Conservation (phyloP, 2,329 filamentous ascomycete species). For the Daldinia sp. region DNA sequence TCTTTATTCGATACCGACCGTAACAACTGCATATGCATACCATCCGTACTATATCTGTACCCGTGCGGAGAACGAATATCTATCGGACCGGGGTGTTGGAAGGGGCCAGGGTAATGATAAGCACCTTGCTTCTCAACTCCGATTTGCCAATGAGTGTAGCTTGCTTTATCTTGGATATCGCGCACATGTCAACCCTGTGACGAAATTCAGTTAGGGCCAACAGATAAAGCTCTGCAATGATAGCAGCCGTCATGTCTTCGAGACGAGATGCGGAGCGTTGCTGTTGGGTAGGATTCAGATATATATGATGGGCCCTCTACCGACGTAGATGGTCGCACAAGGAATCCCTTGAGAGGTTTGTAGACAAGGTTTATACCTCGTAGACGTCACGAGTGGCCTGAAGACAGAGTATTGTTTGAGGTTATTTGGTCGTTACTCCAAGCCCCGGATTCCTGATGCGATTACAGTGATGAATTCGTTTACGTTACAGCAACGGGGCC, state of each 20-base stretch:
- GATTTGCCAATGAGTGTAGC: constrained; percentile 24
- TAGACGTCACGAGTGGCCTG: not conserved
- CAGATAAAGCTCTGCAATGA: constrained; percentile 9
- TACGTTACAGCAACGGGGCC: constrained; percentile 26
- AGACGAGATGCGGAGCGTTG: not conserved
- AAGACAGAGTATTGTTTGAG: not conserved
- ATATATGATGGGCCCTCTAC: not conserved
- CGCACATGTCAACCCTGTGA: constrained; percentile 18
- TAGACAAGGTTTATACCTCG: not conserved
- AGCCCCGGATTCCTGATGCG: not conserved
- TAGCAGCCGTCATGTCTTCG: constrained; percentile 2
- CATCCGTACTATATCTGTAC: not conserved
- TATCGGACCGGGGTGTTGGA: constrained; percentile 10
- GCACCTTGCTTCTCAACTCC: constrained; percentile 13
- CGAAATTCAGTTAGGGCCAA: constrained; percentile 21
- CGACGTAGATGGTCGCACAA: not conserved
- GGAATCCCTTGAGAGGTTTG: not conserved
- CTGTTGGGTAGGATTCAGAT: constrained; percentile 1
- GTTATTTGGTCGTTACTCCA: not conserved
- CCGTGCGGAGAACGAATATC: constrained; percentile 11
- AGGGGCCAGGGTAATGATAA: constrained; percentile 32
- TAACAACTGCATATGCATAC: not conserved
- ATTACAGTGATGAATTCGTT: constrained; percentile 26
- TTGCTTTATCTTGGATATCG: constrained; percentile 24
- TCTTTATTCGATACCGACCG: not conserved